Evolutionary conservation across 768 basidiomycete genomes (phyloP).

Genomic region (Serendipita vermifera): DNA sequence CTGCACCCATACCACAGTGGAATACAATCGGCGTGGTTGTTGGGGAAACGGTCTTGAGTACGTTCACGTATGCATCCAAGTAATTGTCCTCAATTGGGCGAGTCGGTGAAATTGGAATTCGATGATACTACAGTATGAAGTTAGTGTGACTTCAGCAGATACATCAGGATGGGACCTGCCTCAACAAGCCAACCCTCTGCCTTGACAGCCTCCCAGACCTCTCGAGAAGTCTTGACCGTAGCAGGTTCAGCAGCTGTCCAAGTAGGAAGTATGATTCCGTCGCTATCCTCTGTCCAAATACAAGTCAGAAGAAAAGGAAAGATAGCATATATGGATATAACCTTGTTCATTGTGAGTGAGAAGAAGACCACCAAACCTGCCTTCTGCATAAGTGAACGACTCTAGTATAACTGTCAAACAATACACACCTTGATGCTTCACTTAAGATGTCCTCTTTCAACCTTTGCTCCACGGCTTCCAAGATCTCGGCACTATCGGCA

Average conservation of each 20-base stretch:
- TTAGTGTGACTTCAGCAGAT: conserved; percentile 1
- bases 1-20: conserved; percentile 94
- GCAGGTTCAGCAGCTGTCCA: conserved; percentile 82
- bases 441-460: conserved; percentile 83
- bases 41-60: conserved; percentile 72
- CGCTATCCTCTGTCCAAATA: conserved; percentile 44
- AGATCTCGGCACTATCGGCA: conserved; percentile 86
- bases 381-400: conserved; percentile 2
- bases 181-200: conserved; percentile 85
- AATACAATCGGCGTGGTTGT: conserved; percentile 74
- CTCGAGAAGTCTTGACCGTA: conserved; percentile 76
- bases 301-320: conserved; percentile 10
- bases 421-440: conserved; percentile 55
- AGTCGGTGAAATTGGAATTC: conserved; percentile 91
- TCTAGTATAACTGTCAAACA: conserved; percentile 8
- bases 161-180: conserved; percentile 28
- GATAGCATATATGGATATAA: conserved; percentile 23
- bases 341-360: conserved; percentile 90
- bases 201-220: conserved; percentile 73
- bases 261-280: conserved; percentile 75
- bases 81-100: conserved; percentile 95
- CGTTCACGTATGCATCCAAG: conserved; percentile 79
- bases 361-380: conserved; percentile 76
- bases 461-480: conserved; percentile 83
- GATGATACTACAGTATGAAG: conserved; percentile 8